Evolutionary conservation across 2,329 filamentous ascomycete genomes (phyloP).

Genomic region (Diaporthe capsici): DNA sequence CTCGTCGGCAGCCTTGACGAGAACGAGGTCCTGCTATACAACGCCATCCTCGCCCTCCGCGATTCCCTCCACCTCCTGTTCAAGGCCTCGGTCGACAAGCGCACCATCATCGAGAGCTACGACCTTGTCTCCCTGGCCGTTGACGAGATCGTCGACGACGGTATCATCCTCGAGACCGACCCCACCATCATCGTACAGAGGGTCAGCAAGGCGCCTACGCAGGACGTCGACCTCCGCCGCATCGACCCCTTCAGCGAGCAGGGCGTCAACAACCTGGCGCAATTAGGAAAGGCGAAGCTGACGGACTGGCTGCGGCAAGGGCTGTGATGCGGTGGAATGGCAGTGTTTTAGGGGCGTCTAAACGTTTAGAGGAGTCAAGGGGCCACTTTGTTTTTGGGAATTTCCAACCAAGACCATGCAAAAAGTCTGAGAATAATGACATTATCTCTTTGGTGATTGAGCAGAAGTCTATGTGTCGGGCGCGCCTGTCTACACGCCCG

Average conservation of each 20-base stretch:
- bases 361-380: constrained; percentile 43
- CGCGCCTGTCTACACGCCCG: constrained; percentile 52
- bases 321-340: constrained; percentile 61
- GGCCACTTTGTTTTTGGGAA: constrained; percentile 40
- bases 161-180: constrained; percentile 97
- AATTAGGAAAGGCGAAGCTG: constrained; percentile 92
- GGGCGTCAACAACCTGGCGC: constrained; percentile 92
- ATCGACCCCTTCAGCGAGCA: constrained; percentile 93
- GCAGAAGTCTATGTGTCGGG: constrained; percentile 17
- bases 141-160: constrained; percentile 95
- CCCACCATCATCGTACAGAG: constrained; percentile 93
- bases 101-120: constrained; percentile 98
- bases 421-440: constrained; percentile 26
- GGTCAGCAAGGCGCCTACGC: constrained; percentile 90
- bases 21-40: constrained; percentile 97
- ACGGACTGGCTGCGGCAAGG: constrained; percentile 92
- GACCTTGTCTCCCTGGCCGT: constrained; percentile 94
- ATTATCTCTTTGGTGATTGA: constrained; percentile 18
- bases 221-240: constrained; percentile 92
- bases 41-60: constrained; percentile 89
- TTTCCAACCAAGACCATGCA: constrained; percentile 30
- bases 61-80: constrained; percentile 92
- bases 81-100: constrained; percentile 98
- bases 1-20: constrained; percentile 92
- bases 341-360: constrained; percentile 39